These are phyloP conservation scores for Cucurbita ficifolia DNA, from an alignment of 306 rosid species.

Conservation along the genomic window DNA sequence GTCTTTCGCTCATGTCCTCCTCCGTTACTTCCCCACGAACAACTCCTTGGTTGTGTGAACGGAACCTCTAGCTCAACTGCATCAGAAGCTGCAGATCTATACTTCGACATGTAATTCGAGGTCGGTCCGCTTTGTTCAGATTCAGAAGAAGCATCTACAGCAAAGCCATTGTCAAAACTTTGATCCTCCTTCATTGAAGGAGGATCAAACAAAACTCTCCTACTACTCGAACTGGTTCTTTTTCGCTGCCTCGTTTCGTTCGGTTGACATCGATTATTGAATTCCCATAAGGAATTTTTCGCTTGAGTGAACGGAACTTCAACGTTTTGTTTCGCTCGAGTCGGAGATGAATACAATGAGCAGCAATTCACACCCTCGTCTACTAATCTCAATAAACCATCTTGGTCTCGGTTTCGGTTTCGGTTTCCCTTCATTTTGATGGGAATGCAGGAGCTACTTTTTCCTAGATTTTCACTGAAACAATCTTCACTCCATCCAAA, in stretches of 20 bases:
- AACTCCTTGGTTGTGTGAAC: constrained; percentile 6
- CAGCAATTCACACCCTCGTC: constrained; percentile 10
- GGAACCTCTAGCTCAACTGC: neutral
- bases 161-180: neutral
- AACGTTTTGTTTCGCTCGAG: constrained; percentile 14
- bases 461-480: constrained; percentile 1
- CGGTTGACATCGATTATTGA: constrained; percentile 19
- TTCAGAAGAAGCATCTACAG: neutral
- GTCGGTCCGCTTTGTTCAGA: neutral
- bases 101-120: neutral
- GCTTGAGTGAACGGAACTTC: constrained; percentile 36
- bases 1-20: neutral
- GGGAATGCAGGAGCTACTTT: constrained; percentile 12
- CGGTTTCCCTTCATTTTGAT: neutral
- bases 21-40: neutral
- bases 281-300: constrained; percentile 39
- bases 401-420: neutral
- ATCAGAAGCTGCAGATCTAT: neutral
- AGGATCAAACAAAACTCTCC: neutral
- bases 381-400: neutral
- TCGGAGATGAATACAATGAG: constrained; percentile 28
- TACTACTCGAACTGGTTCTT: neutral
- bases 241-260: constrained; percentile 27
- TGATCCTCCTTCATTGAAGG: neutral
- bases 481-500: constrained; percentile 15